Base-by-base conservation (phyloP, 177 flowering plant genomes). In the Vitis hybrid region DNA sequence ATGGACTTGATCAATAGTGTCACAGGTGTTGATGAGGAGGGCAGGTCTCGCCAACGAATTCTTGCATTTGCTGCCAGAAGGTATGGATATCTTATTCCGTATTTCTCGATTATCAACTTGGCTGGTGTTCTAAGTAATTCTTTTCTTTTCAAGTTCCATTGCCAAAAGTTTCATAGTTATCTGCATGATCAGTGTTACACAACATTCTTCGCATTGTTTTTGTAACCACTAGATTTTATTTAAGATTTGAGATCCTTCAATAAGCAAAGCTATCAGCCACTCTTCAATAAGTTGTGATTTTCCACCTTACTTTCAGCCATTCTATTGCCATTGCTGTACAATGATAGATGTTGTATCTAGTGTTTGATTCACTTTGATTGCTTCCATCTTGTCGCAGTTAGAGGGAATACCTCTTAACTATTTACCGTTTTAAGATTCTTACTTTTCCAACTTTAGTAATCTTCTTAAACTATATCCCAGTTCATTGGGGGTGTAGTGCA, bases 21-120 rank as follows among this genome's bases (percentile, higher is more conserved):
- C 61, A 84, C 90, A 7, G 94, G 97, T 78, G 83, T 77, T 74
- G 98, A 95, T 77, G 98, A 95, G 73, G 98, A 95, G 70, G 93
- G 98, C 50, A 87, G 98, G 50, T 88, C 97, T 69, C 98, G 98
- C 66, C 99, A 95, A 68, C 83, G 97, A 57, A 85, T 93, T 84
- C 99, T 95, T 70, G 82, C 97, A 63, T 95, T 81, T 84, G 99
- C 99, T 76, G 98, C 98, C 53, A 82, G 77, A 81, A 86, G 97
- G 98, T 94, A 75, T 55, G 60, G 6, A 31, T 14, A 19, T 67
- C 20, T 57, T 62, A 15, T 54, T 55, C 15, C 14, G 2, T 69
- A 14, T 14, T 61, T 54, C 14, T 51, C n/a, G 3, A 22, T 18
- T 58, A 3, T 52, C 20, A 10, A 12, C 16, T 13, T n/a, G 26